Evolutionary conservation across 192 early-diverging fungal species (phyloP), one percentile per base, ranked within the genome.

Genomic region (Umbelopsis sp.): DNA sequence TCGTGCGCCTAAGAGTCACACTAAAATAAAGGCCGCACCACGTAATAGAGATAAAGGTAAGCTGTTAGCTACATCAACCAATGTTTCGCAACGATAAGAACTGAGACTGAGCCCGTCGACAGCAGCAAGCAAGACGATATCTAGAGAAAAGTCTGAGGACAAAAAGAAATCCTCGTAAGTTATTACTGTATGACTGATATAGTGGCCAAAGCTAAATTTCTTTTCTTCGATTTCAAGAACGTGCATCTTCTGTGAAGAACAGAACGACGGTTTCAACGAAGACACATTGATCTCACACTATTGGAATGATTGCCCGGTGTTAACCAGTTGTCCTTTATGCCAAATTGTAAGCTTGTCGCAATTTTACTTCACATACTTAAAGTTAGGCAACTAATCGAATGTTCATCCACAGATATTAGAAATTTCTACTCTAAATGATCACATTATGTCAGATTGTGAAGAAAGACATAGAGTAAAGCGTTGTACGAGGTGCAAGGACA

Each of bases 231-330:
- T 16, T 55, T 4, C 48, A 10, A 61, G 55, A 13, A 33, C 82
- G 18, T 94, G 92, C 72, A 89, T 94, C 16, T 94, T 94, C 65
- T 94, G 92, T 72, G 89, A 88, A 46, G 88, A 90, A 69, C 74
- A 81, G 3, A 87, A 85, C 49, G 78, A 78, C 18, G 75, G 46
- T 0, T 94, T 92, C 53, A 90, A 84, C 8, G 91, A 92, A 27
- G 90, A 92, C 49, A 86, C 78, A 11, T 71, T 94, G 35, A 88
- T 93, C 18, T 72, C 82, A 21, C 92, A 94, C 71, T 93, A 94
- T 67, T 93, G 92, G 89, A 80, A 83, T 27, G 86, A 91, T 12
- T 94, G 92, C 70, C 88, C 91, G 2, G 80, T 91, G 75, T 77
- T 92, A 5, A 87, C 83, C 16, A 85, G 85, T 12, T 94, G 92